Base-by-base conservation (phyloP, 2,329 filamentous ascomycete genomes). In the Aspergillus sp. region DNA sequence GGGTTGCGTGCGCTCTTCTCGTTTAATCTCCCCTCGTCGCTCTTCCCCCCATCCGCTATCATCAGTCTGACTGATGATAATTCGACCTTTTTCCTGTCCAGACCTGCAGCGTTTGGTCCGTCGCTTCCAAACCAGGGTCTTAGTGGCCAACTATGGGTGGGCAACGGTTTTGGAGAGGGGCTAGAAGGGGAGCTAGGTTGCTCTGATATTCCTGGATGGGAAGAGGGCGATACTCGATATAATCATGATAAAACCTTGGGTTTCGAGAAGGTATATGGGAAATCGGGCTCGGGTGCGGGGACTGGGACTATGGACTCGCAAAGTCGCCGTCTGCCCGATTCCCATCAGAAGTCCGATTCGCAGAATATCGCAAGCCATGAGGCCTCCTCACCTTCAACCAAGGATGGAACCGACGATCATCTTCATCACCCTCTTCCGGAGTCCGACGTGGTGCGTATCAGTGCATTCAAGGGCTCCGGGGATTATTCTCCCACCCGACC, bases 51-150 rank as follows among this genome's bases (percentile, higher is more conserved):
- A 3, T 95, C 93, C 54, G 93, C 93, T 42, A 86, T 94, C 59
- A 96, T 98, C 64, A 95, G 88, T 66, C 78, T 98, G 51, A 95
- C 90, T 61, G 89, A 97, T 68, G 93, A 98, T 69, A 98, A 98
- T 68, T 95, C 88, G 56, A 98, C 93, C 8, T 94, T 94, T 57
- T 98, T 98, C 71, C 77, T 94, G 46, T 90, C 93, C 39, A 79
- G 93, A 42, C 93, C 93, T 49, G 93, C 93, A 45, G 90, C 88
- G 35, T 98, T 97, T 70, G 93, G 93, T 0, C 88, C 93, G 4
- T 72, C 79, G 35, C 72, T 98, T 35, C 86, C 86, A 0, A 67
- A 74, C 8, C 81, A 79, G 48, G 91, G 93, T 28, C 70, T 97
- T 53, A 94, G 87, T 61, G 90, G 89, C 10, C 86, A 90, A 63